Conservation (phyloP, 225 moss, liverwort and hornwort genomes). For the Pleurozium schreberi region DNA sequence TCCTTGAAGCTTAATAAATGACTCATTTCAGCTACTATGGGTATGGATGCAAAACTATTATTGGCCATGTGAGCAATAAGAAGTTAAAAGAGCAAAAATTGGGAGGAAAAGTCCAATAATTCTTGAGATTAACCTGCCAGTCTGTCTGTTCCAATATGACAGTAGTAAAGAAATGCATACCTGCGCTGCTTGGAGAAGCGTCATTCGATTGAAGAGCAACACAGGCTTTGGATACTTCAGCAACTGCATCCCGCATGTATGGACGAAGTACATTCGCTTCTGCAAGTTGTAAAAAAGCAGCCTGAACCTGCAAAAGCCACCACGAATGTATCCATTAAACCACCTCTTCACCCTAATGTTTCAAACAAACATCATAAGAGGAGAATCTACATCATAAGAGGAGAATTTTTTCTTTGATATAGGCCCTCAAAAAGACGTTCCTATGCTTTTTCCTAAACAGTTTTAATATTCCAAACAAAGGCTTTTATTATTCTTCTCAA, state of each 20-base stretch:
- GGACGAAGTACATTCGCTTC: conserved; percentile 89
- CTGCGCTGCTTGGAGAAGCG: conserved; percentile 68
- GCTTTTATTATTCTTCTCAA: not conserved
- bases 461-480: not conserved
- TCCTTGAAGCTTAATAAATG: not conserved
- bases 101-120: not conserved
- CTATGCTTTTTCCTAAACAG: not conserved
- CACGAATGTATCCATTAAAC: not conserved
- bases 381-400: not conserved
- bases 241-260: conserved; percentile 84
- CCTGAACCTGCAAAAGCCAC: conserved; percentile 46
- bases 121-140: not conserved
- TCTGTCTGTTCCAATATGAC: not conserved
- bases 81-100: not conserved
- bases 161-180: not conserved
- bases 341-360: not conserved
- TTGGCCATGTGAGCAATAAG: not conserved
- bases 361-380: not conserved
- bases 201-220: conserved; percentile 68
- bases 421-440: not conserved
- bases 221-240: conserved; percentile 82
- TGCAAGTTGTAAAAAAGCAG: conserved; percentile 73
- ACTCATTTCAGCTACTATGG: not conserved
- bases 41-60: not conserved
- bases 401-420: not conserved